Percentiles rank a stretch among this genome's conserved stretches.
Evolutionary conservation across 306 rosid genomes (phyloP).

Genomic region (Bauhinia variegata): DNA sequence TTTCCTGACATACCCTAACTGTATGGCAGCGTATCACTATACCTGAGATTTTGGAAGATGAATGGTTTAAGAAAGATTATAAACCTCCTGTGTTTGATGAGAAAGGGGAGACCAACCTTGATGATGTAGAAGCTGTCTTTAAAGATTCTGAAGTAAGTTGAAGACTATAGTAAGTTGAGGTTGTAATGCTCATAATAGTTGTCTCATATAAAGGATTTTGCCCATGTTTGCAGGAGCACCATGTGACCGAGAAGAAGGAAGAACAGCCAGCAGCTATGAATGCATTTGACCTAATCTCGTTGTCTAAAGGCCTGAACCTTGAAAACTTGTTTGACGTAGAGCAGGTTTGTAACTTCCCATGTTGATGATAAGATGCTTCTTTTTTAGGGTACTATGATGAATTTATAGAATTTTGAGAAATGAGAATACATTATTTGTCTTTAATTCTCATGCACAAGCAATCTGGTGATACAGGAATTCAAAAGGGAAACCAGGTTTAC

Average conservation of each 20-base stretch:
- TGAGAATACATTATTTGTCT: not conserved
- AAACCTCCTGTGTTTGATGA: conserved; percentile 87
- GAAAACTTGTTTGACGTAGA: conserved; percentile 86
- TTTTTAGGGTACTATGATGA: conserved; percentile 2
- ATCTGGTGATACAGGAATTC: conserved; percentile 60
- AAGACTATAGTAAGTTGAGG: conserved; percentile 27
- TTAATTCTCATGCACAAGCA: not conserved
- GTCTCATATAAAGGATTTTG: conserved; percentile 27
- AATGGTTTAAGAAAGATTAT: conserved; percentile 91
- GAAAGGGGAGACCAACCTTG: conserved; percentile 75
- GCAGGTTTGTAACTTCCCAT: conserved; percentile 60
- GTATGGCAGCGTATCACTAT: conserved; percentile 80
- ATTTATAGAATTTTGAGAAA: conserved; percentile 16
- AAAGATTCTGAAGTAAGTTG: conserved; percentile 87
- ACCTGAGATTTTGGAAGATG: conserved; percentile 76
- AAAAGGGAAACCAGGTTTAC: conserved; percentile 99
- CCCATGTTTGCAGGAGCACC: conserved; percentile 74
- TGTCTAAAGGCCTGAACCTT: conserved; percentile 96
- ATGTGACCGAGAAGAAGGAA: conserved; percentile 90
- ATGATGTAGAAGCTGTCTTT: conserved; percentile 95
- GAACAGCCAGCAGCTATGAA: conserved; percentile 92
- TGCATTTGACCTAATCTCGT: conserved; percentile 92
- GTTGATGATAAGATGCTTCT: conserved; percentile 13
- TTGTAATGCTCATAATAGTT: conserved; percentile 22
- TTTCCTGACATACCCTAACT: conserved; percentile 35